phyloP scores from a whole-genome alignment of 2,329 filamentous ascomycete species.

The Lachnellula willkommii region DNA sequence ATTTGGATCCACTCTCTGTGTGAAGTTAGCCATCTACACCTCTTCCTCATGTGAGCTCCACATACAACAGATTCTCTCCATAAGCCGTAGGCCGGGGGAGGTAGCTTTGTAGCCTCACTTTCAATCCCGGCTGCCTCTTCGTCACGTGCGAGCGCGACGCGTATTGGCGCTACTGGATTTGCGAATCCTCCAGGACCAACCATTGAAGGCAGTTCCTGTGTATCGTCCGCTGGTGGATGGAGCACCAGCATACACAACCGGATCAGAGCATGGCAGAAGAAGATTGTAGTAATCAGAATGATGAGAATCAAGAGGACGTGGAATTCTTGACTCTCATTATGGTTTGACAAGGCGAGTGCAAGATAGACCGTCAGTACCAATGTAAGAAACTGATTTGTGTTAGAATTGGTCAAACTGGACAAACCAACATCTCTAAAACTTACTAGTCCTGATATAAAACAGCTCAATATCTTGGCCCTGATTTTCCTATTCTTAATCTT shows the following conservation, averaged over 20 bases:
- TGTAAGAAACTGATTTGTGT: conserved; percentile 21
- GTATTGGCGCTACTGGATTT: conserved; percentile 68
- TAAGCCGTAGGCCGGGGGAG: conserved; percentile 78
- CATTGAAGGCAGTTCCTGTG: conserved; percentile 40
- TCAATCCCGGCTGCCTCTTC: conserved; percentile 60
- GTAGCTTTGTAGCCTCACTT: conserved; percentile 50
- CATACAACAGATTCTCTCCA: conserved; percentile 79
- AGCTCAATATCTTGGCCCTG: conserved; percentile 52
- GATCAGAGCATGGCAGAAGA: conserved; percentile 76
- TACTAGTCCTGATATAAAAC: conserved; percentile 55
- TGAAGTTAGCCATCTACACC: conserved; percentile 7
- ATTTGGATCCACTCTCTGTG: conserved; percentile 70
- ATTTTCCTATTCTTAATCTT: conserved; percentile 50
- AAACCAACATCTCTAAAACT: not conserved
- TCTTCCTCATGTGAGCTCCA: conserved; percentile 25
- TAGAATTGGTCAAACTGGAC: conserved; percentile 1
- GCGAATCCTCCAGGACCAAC: conserved; percentile 59
- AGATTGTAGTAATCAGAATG: conserved; percentile 66
- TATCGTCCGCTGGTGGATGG: conserved; percentile 31
- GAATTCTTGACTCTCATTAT: conserved; percentile 62
- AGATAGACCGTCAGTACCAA: conserved; percentile 45
- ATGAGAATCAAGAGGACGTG: conserved; percentile 76
- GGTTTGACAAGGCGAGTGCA: conserved; percentile 61
- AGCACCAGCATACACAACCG: conserved; percentile 64
- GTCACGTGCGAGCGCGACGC: conserved; percentile 67